Conservation (phyloP, 1,284 basidiomycete genomes). For the Amylostereum chailletii region DNA sequence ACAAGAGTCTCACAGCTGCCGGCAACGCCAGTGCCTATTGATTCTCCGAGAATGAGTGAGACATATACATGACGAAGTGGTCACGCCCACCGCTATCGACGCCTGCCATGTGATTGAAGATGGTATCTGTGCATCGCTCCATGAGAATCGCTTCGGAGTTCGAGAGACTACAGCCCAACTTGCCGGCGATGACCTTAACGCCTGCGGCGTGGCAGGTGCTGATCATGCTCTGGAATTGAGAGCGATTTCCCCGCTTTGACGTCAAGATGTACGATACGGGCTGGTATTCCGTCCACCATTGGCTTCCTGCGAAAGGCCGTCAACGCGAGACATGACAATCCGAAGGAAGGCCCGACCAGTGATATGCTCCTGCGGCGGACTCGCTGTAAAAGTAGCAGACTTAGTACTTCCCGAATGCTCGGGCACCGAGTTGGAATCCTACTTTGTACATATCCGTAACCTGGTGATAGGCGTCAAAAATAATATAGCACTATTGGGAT, state of each 20-base stretch:
- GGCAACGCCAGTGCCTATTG: constrained; percentile 6
- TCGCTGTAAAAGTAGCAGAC: constrained; percentile 12
- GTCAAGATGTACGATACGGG: constrained; percentile 28
- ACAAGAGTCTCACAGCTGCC: neutral
- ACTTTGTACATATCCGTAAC: constrained; percentile 31
- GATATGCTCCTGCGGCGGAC: constrained; percentile 23
- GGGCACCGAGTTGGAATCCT: neutral
- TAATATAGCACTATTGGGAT: constrained; percentile 4
- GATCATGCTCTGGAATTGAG: constrained; percentile 25
- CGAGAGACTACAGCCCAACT: neutral
- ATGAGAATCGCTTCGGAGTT: neutral
- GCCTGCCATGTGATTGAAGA: constrained; percentile 21
- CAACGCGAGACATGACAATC: neutral
- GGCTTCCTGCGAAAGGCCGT: constrained; percentile 13
- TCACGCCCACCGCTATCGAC: constrained; percentile 5
- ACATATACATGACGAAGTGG: neutral
- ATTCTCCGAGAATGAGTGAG: neutral
- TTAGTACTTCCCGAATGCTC: neutral
- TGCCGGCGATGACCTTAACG: constrained; percentile 22
- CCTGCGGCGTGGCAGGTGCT: constrained; percentile 24
- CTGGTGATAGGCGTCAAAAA: constrained; percentile 11
- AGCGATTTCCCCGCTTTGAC: constrained; percentile 24
- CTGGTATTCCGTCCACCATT: constrained; percentile 37
- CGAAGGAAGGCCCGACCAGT: constrained; percentile 7
- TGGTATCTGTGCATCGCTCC: constrained; percentile 9